phyloP scores from a whole-genome alignment of 306 rosid genomes.

The Pueraria montana region DNA sequence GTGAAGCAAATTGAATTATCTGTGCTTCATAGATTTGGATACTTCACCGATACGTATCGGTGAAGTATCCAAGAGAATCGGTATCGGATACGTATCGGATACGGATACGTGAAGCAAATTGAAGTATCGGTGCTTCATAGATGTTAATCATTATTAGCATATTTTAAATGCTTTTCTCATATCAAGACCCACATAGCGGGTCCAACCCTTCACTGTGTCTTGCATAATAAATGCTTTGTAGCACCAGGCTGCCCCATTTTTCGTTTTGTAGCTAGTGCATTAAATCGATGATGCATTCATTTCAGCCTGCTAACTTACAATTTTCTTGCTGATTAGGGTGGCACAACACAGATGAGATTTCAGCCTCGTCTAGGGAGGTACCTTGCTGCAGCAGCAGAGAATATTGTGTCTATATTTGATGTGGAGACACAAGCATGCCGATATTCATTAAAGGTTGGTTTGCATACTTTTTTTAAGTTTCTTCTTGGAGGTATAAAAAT shows the following conservation, averaged over 20 bases:
- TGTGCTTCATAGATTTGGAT: no score
- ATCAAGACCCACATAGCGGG: not conserved
- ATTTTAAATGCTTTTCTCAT: not conserved
- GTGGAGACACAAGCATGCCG: conserved; percentile 82
- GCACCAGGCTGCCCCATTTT: not conserved
- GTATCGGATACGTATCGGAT: no score
- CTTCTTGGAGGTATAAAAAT: not conserved
- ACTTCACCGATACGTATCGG: no score
- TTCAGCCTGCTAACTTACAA: conserved; percentile 20
- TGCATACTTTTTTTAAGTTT: conserved; percentile 5
- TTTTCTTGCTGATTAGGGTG: conserved; percentile 69
- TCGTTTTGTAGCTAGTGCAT: conserved; percentile 9
- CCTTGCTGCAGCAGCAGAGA: conserved; percentile 93
- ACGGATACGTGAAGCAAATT: no score
- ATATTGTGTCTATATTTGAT: conserved; percentile 88
- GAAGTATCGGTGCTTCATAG: no score
- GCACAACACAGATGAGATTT: conserved; percentile 86
- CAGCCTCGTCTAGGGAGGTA: conserved; percentile 91
- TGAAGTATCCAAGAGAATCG: no score
- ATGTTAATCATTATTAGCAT: conserved; percentile 12
- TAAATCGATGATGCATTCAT: conserved; percentile 17
- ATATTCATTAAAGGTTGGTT: conserved; percentile 81
- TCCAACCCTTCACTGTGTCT: not conserved
- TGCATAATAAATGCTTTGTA: conserved; percentile 1
- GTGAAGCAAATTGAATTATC: no score